Conservation (phyloP, 2,329 filamentous ascomycete genomes). For the Sporothrix dimorphospora region DNA sequence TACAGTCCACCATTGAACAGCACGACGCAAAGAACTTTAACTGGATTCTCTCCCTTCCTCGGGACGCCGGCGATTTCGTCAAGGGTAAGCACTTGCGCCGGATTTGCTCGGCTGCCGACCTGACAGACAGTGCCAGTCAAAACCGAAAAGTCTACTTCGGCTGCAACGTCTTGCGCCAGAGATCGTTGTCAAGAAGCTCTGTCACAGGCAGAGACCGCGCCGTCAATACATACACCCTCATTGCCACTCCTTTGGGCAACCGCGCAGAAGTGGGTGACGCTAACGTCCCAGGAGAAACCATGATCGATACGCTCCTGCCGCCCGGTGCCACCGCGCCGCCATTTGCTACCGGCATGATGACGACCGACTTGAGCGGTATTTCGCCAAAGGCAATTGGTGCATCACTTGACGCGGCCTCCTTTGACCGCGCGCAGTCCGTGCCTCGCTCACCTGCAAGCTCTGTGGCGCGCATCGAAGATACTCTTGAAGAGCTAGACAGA, state of each 20-base stretch:
- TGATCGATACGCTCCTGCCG: constrained; percentile 30
- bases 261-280: no score
- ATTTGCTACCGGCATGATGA: neutral
- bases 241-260: constrained; percentile 50
- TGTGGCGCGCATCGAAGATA: constrained; percentile 61
- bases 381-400: constrained; percentile 25
- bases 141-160: constrained; percentile 49
- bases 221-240: constrained; percentile 50
- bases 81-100: constrained; percentile 26
- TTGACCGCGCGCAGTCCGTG: constrained; percentile 24
- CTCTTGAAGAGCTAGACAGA: constrained; percentile 63
- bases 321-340: constrained; percentile 9
- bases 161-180: constrained; percentile 55
- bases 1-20: constrained; percentile 35
- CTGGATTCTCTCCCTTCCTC: constrained; percentile 50
- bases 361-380: neutral
- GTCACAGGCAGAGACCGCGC: constrained; percentile 34
- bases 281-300: neutral
- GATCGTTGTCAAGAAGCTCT: constrained; percentile 37
- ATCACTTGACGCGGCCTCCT: neutral
- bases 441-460: constrained; percentile 31
- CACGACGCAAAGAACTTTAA: constrained; percentile 56
- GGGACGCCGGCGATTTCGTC: constrained; percentile 21
- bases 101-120: constrained; percentile 24
- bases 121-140: constrained; percentile 25